Evolutionary conservation across 495 filamentous ascomycete species (phyloP), one percentile per base, ranked within the genome.

Genomic region (Neurospora intermedia): DNA sequence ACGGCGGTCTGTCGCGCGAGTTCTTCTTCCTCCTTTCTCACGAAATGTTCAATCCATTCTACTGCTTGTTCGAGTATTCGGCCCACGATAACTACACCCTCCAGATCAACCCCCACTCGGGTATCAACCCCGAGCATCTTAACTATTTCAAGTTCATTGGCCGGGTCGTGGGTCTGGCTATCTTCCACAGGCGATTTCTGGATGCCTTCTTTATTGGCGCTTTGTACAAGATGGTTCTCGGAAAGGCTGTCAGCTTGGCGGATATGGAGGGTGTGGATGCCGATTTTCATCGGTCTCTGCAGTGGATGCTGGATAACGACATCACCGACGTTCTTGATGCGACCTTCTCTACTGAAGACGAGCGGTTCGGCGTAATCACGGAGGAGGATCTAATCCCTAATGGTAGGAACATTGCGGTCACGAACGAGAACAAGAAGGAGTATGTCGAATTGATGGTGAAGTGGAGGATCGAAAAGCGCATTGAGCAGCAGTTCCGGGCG

Each of bases 91-190:
- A 99, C 85, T 99, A 99, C 85, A 99, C 96, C 71, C 91, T 99
- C 73, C 96, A 99, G 84, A 99, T 99, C 85, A 99, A 99, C 84
- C 96, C 96, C 73, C 96, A 99, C 80, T 99, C 96, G 73, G 96
- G 96, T 75, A 98, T 99, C 82, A 99, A 99, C 83, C 96, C 96
- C 8, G 96, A 99, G 83, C 96, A 99, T 88, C 86, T 99, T 76
- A 97, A 97, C 78, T 99, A 97, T 83, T 99, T 99, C 88, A 99
- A 97, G 84, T 99, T 99, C 84, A 99, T 99, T 79, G 96, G 96
- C 54, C 93, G 96, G 71, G 96, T 99, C 48, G 96, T 99, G 73
- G 96, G 96, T 70, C 83, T 99, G 74, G 96, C 96, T 73, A 98
- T 99, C 81, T 99, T 99, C 90, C 96, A 99, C 83, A 89, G 96